These are phyloP conservation scores for Cicer pinnatifidum DNA, from an alignment of 306 rosid genomes.

Conservation along the genomic window DNA sequence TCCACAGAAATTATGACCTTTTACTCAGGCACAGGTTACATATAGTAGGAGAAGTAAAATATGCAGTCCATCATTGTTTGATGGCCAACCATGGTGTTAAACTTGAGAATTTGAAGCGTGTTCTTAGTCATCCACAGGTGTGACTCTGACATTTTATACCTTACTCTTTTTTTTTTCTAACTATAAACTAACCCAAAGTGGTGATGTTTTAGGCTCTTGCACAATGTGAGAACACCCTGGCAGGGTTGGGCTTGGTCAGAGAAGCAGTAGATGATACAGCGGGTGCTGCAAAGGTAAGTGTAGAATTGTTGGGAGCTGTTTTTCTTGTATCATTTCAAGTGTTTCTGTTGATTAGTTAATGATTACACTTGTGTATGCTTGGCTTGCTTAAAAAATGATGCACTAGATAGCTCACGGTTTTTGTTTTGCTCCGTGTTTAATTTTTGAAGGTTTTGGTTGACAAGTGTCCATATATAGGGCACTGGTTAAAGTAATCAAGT, in stretches of 20 bases:
- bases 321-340: conserved; percentile 34
- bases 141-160: conserved; percentile 25
- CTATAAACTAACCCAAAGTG: conserved; percentile 36
- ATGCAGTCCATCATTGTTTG: conserved; percentile 88
- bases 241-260: conserved; percentile 76
- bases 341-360: conserved; percentile 33
- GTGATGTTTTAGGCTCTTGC: conserved; percentile 83
- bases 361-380: background rate
- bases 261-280: conserved; percentile 96
- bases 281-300: conserved; percentile 89
- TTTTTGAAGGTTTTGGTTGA: background rate
- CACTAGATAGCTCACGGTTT: background rate
- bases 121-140: conserved; percentile 97
- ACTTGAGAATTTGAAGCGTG: conserved; percentile 73
- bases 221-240: conserved; percentile 93
- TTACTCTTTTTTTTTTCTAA: conserved; percentile 24
- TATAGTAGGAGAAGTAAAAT: conserved; percentile 96
- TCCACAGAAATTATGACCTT: conserved; percentile 96
- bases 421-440: background rate
- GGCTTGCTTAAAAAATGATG: conserved; percentile 4
- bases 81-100: conserved; percentile 83
- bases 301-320: conserved; percentile 40
- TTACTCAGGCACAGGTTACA: conserved; percentile 88
- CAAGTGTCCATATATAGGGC: background rate
- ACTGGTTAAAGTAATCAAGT: background rate